Conservation (phyloP, 345 rosid genomes). For the thale cress (Arabidopsis thaliana) region DNA sequence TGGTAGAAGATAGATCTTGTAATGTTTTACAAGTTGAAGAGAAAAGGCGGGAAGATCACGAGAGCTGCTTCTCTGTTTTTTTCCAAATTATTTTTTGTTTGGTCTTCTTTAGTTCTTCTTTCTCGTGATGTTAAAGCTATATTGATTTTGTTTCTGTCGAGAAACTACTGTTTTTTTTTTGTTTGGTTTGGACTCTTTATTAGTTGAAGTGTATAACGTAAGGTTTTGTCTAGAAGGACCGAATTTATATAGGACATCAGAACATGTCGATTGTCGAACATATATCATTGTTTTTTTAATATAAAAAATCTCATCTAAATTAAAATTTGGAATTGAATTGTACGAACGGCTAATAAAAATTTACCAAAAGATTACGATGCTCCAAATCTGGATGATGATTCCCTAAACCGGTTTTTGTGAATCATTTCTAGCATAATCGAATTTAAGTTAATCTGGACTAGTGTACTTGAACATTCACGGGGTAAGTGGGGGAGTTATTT, state of each 20-base stretch:
- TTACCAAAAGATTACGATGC: too few species aligned
- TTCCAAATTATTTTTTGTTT: too few species aligned
- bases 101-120: neutral
- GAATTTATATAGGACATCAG: neutral
- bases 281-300: too few species aligned
- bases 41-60: slow-evolving; percentile 40
- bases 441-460: too few species aligned
- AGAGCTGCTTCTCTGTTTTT: slow-evolving; percentile 7
- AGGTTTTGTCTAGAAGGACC: slow-evolving; percentile 31
- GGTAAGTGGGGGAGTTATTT: too few species aligned
- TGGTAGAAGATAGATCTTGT: neutral
- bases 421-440: too few species aligned
- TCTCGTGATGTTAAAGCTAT: slow-evolving; percentile 30
- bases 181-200: neutral
- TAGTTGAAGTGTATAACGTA: neutral
- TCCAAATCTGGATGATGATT: too few species aligned
- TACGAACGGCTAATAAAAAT: too few species aligned
- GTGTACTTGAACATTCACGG: too few species aligned
- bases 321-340: too few species aligned
- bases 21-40: neutral
- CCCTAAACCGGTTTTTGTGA: too few species aligned
- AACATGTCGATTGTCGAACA: neutral
- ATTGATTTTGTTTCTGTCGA: neutral
- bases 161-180: slow-evolving; percentile 3
- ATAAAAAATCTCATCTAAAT: too few species aligned